phyloP scores from a whole-genome alignment of 2,329 filamentous ascomycete genomes.

The Pyricularia pennisetigena region DNA sequence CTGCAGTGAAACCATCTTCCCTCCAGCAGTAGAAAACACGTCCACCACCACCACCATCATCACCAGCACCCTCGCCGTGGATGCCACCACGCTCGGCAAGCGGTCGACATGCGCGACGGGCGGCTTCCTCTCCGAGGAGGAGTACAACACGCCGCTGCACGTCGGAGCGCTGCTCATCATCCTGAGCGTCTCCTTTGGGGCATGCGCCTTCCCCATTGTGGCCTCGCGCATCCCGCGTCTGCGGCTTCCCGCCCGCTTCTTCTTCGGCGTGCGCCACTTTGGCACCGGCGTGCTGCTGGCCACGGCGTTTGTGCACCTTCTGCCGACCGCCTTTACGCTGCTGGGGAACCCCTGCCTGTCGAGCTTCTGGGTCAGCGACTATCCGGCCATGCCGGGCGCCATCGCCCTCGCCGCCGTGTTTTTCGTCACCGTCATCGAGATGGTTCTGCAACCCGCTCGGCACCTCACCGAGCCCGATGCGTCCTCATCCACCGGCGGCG shows the following conservation, averaged over 20 bases:
- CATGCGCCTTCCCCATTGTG: constrained; percentile 43
- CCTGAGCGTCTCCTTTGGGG: constrained; percentile 34
- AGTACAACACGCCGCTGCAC: constrained; percentile 48
- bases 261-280: constrained; percentile 55
- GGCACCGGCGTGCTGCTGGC: constrained; percentile 74
- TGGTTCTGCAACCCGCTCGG: constrained; percentile 41
- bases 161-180: constrained; percentile 46
- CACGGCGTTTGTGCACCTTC: constrained; percentile 73
- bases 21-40: neutral
- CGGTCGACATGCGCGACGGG: constrained; percentile 15
- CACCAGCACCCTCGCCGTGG: constrained; percentile 2
- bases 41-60: neutral
- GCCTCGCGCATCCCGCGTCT: constrained; percentile 38
- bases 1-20: neutral
- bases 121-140: constrained; percentile 17
- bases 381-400: constrained; percentile 67
- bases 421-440: constrained; percentile 60
- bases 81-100: constrained; percentile 6
- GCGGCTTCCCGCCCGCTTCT: constrained; percentile 42
- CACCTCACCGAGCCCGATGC: constrained; percentile 11
- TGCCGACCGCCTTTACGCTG: constrained; percentile 56
- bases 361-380: constrained; percentile 66
- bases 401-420: constrained; percentile 72
- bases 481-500: neutral
- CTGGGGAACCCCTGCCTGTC: constrained; percentile 63